Percentiles rank a stretch among this genome's conserved stretches.
phyloP scores from a whole-genome alignment of 2,329 filamentous ascomycete genomes.

The Claviceps spartinae region DNA sequence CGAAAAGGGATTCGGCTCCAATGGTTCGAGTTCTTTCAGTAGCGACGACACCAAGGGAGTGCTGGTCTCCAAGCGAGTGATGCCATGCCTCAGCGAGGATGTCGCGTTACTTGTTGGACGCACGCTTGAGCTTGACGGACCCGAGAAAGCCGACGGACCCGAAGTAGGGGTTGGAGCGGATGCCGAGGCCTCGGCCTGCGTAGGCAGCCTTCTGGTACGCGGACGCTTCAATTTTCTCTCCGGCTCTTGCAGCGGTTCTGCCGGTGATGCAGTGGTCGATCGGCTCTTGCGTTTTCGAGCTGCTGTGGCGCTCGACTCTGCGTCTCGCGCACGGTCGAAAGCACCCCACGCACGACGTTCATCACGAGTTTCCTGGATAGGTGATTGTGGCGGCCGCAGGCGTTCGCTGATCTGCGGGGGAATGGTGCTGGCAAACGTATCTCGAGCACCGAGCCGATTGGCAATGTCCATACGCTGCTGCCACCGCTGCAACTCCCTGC shows the following conservation, averaged over 20 bases:
- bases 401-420: constrained; percentile 46
- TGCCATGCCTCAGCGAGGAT: constrained; percentile 12
- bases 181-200: constrained; percentile 32
- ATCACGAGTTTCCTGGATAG: constrained; percentile 55
- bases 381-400: constrained; percentile 43
- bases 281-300: constrained; percentile 60
- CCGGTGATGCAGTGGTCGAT: constrained; percentile 58
- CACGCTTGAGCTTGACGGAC: constrained; percentile 5
- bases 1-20: constrained; percentile 51
- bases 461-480: constrained; percentile 74
- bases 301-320: constrained; percentile 35
- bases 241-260: constrained; percentile 53
- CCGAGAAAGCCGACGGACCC: constrained; percentile 10
- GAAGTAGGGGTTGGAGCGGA: constrained; percentile 24
- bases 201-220: constrained; percentile 54
- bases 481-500: constrained; percentile 58
- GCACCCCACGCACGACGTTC: constrained; percentile 81
- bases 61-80: constrained; percentile 26
- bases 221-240: constrained; percentile 81
- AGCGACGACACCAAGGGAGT: constrained; percentile 80
- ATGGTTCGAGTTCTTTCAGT: constrained; percentile 75
- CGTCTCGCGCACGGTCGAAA: constrained; percentile 70
- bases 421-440: constrained; percentile 54
- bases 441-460: constrained; percentile 60
- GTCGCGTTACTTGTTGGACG: constrained; percentile 7